Conservation (phyloP, 306 rosid species). For the Leucaena leucocephala region DNA sequence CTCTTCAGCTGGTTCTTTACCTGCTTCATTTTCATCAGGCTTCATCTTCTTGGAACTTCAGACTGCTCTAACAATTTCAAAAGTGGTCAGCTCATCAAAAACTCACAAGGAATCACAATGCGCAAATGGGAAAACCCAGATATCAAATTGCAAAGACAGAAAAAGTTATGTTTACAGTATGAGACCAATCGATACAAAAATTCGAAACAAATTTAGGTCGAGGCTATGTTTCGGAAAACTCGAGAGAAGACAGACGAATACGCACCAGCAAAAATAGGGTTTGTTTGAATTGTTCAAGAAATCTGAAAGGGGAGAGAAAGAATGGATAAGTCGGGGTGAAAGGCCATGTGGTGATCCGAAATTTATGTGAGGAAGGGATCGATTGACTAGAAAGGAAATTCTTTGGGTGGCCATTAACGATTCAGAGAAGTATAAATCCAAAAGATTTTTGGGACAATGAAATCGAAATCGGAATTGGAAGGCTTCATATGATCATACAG, state of each 20-base stretch:
- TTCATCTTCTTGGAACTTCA: constrained; percentile 66
- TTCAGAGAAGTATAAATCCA: neutral
- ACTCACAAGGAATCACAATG: neutral
- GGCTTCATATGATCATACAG: neutral
- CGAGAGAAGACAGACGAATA: constrained; percentile 23
- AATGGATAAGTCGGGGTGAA: constrained; percentile 24
- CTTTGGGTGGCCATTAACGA: neutral
- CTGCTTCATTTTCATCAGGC: constrained; percentile 46
- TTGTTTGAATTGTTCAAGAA: constrained; percentile 41
- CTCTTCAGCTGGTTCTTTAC: neutral
- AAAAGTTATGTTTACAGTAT: neutral
- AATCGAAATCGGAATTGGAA: neutral
- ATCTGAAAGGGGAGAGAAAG: constrained; percentile 24
- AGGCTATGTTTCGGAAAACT: constrained; percentile 24
- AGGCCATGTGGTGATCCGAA: constrained; percentile 70
- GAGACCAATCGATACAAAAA: neutral
- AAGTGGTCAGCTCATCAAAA: constrained; percentile 44
- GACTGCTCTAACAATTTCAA: constrained; percentile 50
- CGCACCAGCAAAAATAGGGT: constrained; percentile 21
- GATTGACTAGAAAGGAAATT: neutral
- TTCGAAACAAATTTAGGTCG: neutral
- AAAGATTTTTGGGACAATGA: neutral
- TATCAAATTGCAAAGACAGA: constrained; percentile 12
- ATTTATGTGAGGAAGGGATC: constrained; percentile 26
- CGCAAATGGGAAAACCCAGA: constrained; percentile 14